Evolutionary conservation across 345 rosid species (phyloP), one percentile per base, ranked within the genome.

Genomic region (Eucalyptus polybractea): DNA sequence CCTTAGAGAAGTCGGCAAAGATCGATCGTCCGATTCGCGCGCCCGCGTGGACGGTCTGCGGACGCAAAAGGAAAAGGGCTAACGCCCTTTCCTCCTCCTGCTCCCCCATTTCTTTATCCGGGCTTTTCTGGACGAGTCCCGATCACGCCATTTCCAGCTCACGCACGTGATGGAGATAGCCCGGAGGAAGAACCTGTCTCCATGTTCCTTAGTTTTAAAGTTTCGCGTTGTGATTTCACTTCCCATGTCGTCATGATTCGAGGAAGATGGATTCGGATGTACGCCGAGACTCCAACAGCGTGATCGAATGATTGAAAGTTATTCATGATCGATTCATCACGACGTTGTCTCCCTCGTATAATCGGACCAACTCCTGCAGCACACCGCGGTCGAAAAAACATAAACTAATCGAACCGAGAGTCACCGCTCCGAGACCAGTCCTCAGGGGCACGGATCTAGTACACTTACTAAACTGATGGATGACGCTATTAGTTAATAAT

Each of bases 221-320:
- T 13, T 21, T 11, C 29, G 0, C 45, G 27, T n/a, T 0, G 37
- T 7, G 10, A 13, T 65, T 27, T 62, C 31, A 33, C 58, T 4
- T 65, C 76, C 7, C 76, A 2, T n/a, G 76, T n/a, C 37, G 76
- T 37, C 45, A 6, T 19, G 24, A 37, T 37, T 72, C 45, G 45
- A 76, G 47, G 42, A 40, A 21, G 24, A 1, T 21, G 27, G 83
- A 40, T 76, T 40, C 24, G 0, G 81, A 37, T 37, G 13, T 19
- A 40, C 44, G 14, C 8, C 27, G 29, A 10, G 42, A 40, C 27
- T 76, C 83, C 45, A 1, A 76, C 47, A 10, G 5, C 2, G 44
- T 1, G 1, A 17, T 17, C 44, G 13, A 33, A 33, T 7, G 24
- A 33, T 19, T 7, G 0, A 10, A 37, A 72, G 83, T 37, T 1